Percentiles rank a stretch among this genome's conserved stretches.
Conservation (phyloP, 148 eudicot genomes). For the Polygonum maritimum region DNA sequence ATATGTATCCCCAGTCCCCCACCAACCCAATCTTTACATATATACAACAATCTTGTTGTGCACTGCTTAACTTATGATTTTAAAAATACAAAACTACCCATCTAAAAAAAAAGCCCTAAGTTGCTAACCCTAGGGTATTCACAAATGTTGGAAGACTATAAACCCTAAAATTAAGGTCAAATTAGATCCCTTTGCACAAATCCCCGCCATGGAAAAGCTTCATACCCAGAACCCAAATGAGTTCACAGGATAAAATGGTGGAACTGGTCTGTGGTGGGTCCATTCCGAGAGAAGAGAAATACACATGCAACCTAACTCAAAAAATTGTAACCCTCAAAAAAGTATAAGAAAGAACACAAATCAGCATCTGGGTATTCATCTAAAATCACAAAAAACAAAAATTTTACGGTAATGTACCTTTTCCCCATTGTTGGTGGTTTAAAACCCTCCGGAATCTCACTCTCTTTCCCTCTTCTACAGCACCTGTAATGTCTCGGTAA, state of each 20-base stretch:
- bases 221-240: slow-evolving; percentile 1
- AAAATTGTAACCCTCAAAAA: background rate
- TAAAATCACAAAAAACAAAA: background rate
- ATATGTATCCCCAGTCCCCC: background rate
- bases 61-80: too few species aligned
- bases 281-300: background rate
- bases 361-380: slow-evolving; percentile 2
- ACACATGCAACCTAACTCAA: slow-evolving; percentile 3
- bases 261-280: background rate
- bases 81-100: background rate
- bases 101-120: background rate
- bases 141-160: background rate
- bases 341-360: background rate
- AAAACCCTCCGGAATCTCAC: slow-evolving; percentile 1
- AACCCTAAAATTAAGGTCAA: background rate
- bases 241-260: background rate
- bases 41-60: background rate
- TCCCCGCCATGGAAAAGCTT: background rate
- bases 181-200: background rate
- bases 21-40: background rate
- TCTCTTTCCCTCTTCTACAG: background rate
- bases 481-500: background rate
- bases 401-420: background rate
- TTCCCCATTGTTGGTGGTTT: slow-evolving; percentile 1
- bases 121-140: background rate